Evolutionary conservation across 106 monocot genomes (phyloP).

Genomic region (Gastrodia elata): DNA sequence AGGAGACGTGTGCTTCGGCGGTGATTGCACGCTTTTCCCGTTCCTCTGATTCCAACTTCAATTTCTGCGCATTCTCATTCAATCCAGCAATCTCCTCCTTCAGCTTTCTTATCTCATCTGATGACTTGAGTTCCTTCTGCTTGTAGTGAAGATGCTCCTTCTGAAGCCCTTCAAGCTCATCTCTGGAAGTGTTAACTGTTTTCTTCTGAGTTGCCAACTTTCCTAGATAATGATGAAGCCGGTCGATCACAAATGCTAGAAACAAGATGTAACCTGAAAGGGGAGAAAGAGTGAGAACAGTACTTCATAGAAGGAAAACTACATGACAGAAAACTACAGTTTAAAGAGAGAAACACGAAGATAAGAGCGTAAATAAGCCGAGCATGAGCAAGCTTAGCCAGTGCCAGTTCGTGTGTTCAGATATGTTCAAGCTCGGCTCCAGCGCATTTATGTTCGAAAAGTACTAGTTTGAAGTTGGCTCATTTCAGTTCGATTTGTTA

Average conservation of each 20-base stretch:
- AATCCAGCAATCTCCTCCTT: constrained; percentile 33
- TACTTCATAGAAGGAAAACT: neutral
- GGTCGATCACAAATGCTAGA: constrained; percentile 77
- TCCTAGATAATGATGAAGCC: constrained; percentile 62
- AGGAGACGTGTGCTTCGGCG: constrained; percentile 68
- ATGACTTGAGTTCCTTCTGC: constrained; percentile 40
- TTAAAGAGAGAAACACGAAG: too few species aligned
- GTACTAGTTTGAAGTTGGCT: too few species aligned
- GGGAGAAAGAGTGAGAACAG: neutral
- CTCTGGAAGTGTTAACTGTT: constrained; percentile 28
- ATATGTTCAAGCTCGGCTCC: too few species aligned
- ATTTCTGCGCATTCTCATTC: constrained; percentile 37
- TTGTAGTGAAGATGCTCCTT: constrained; percentile 35
- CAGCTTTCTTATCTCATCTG: constrained; percentile 35
- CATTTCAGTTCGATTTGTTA: too few species aligned
- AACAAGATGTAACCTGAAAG: constrained; percentile 81
- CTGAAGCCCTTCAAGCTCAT: constrained; percentile 53
- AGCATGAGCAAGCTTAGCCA: too few species aligned
- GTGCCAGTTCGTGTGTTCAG: too few species aligned
- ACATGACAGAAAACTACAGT: neutral
- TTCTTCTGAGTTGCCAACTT: constrained; percentile 47
- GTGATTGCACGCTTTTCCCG: constrained; percentile 33
- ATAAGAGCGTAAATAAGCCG: too few species aligned
- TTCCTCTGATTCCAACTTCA: constrained; percentile 30
- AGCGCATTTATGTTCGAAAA: too few species aligned